These are phyloP conservation scores for Colletotrichum destructivum DNA, from an alignment of 2,329 filamentous ascomycete genomes.

Conservation along the genomic window DNA sequence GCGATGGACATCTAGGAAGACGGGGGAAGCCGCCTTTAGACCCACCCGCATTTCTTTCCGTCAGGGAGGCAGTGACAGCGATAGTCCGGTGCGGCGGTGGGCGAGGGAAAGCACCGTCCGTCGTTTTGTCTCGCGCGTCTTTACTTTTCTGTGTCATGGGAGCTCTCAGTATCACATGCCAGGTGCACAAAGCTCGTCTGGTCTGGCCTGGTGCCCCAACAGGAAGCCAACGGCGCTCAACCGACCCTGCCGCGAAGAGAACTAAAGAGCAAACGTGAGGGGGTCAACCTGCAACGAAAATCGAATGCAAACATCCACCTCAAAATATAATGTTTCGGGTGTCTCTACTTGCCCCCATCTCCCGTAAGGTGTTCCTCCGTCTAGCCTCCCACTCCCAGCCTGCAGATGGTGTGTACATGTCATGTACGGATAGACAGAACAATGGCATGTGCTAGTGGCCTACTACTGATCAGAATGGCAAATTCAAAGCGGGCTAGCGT, in stretches of 20 bases:
- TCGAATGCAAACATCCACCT: not conserved
- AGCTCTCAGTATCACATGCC: conserved; percentile 19
- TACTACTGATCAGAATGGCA: conserved; percentile 9
- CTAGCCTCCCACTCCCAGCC: not conserved
- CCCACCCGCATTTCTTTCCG: conserved; percentile 12
- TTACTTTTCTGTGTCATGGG: conserved; percentile 4
- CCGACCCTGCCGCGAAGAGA: no score
- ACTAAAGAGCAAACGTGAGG: no score
- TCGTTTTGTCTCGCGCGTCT: conserved; percentile 2
- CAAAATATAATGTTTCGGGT: conserved; percentile 11
- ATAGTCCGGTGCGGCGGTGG: not conserved
- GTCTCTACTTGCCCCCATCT: not conserved
- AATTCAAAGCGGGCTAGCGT: conserved; percentile 3
- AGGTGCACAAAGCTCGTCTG: not conserved
- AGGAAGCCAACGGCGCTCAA: conserved; percentile 13
- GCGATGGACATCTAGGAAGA: not conserved
- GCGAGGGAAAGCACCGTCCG: not conserved
- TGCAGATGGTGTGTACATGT: not conserved
- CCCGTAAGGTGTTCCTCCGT: conserved; percentile 26
- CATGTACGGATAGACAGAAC: not conserved
- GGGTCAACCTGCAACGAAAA: not conserved
- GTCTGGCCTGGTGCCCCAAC: conserved; percentile 23
- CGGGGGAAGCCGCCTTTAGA: conserved; percentile 14
- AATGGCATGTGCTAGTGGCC: conserved; percentile 38
- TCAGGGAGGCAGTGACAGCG: conserved; percentile 1